Conservation (phyloP, 352 stramenopile genomes). For the Globisporangium emineosum region DNA sequence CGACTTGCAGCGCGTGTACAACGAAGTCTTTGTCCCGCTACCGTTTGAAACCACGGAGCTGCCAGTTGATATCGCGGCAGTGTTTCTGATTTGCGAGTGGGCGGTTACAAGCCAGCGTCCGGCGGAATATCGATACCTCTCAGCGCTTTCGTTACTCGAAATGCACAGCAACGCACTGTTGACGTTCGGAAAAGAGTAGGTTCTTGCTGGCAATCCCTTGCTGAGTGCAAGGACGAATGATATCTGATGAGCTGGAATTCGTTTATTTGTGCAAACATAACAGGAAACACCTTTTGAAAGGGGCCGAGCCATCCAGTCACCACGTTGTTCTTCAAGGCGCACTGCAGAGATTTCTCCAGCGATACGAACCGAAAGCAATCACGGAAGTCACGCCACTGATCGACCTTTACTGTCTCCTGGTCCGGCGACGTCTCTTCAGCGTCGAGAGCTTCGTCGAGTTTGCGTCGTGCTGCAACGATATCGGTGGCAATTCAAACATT, state of each 20-base stretch:
- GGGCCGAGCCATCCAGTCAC: slow-evolving; percentile 43
- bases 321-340: slow-evolving; percentile 73
- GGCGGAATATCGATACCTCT: slow-evolving; percentile 80
- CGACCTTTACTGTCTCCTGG: slow-evolving; percentile 77
- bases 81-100: slow-evolving; percentile 84
- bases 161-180: slow-evolving; percentile 74
- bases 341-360: slow-evolving; percentile 68
- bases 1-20: slow-evolving; percentile 69
- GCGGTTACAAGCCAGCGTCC: slow-evolving; percentile 76
- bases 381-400: slow-evolving; percentile 81
- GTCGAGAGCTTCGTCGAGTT: slow-evolving; percentile 76
- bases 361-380: slow-evolving; percentile 74
- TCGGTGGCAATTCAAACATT: slow-evolving; percentile 18
- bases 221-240: background rate
- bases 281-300: slow-evolving; percentile 45
- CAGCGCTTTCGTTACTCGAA: slow-evolving; percentile 72
- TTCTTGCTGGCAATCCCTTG: background rate
- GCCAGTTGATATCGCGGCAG: slow-evolving; percentile 61
- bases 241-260: slow-evolving; percentile 11
- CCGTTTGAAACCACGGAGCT: slow-evolving; percentile 35
- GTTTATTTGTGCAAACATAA: slow-evolving; percentile 4
- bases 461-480: slow-evolving; percentile 49
- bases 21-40: slow-evolving; percentile 64
- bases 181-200: slow-evolving; percentile 56
- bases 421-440: slow-evolving; percentile 68